A percentile compares a stretch with the other conserved stretches of the same genome.
Evolutionary conservation across 805 yeast genomes (phyloP).

Genomic region (Candida incommunis): DNA sequence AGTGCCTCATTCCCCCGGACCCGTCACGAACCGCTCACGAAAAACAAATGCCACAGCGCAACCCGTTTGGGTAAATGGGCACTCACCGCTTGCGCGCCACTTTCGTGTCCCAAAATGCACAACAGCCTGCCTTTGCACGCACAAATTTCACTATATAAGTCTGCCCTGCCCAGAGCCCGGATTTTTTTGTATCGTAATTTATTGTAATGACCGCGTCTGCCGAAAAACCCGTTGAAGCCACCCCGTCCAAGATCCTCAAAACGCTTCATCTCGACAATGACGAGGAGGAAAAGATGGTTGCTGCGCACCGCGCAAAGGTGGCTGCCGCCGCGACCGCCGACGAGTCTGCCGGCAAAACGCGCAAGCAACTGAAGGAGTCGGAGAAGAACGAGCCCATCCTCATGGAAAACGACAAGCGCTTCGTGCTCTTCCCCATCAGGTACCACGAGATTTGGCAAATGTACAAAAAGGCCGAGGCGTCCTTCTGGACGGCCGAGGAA

Average conservation of each 20-base stretch:
- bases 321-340: background rate
- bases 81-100: background rate
- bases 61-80: no score
- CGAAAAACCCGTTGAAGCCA: background rate
- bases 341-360: slow-evolving; percentile 11
- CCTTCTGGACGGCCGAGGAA: slow-evolving; percentile 99
- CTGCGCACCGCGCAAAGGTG: slow-evolving; percentile 2
- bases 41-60: no score
- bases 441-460: slow-evolving; percentile 98
- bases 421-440: slow-evolving; percentile 89
- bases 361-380: slow-evolving; percentile 41
- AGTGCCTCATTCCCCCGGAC: no score
- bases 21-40: no score
- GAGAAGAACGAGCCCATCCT: slow-evolving; percentile 87
- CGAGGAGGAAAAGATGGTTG: background rate
- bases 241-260: slow-evolving; percentile 1
- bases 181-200: no score
- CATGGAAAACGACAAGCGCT: slow-evolving; percentile 71
- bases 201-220: slow-evolving; percentile 1
- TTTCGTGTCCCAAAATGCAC: background rate
- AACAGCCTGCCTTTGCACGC: no score
- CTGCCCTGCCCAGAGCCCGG: no score
- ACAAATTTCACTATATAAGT: no score
- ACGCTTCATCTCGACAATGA: background rate
- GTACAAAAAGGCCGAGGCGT: slow-evolving; percentile 97